Evolutionary conservation across 257 asterid species (phyloP).

Genomic region (Petunia secreta): DNA sequence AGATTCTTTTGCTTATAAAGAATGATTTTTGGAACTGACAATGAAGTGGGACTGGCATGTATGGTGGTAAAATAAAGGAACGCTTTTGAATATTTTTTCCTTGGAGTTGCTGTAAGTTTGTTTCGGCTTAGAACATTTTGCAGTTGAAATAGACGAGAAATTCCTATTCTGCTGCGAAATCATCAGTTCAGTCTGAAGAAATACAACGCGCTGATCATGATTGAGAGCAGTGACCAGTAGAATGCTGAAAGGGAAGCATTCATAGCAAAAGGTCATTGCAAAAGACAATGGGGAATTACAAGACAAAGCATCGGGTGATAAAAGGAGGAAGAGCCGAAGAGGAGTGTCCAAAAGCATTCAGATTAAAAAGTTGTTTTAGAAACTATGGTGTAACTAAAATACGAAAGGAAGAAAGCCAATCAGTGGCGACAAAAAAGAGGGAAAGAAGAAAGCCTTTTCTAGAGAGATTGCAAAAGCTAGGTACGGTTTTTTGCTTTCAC

Average conservation of each 20-base stretch:
- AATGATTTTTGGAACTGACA: too few relatives aligned
- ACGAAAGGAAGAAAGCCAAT: slow-evolving; percentile 30
- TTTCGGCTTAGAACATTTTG: neutral
- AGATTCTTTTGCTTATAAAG: too few relatives aligned
- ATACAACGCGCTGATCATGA: slow-evolving; percentile 44
- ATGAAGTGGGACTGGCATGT: too few relatives aligned
- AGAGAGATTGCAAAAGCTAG: slow-evolving; percentile 58
- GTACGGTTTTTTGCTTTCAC: slow-evolving; percentile 33
- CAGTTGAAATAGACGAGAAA: slow-evolving; percentile 86
- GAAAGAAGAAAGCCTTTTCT: slow-evolving; percentile 51
- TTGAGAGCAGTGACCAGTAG: slow-evolving; percentile 31
- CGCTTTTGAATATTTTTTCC: too few relatives aligned
- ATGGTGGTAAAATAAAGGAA: too few relatives aligned
- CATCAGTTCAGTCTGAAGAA: slow-evolving; percentile 51
- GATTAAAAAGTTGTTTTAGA: neutral
- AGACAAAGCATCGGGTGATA: slow-evolving; percentile 15
- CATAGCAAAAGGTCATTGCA: slow-evolving; percentile 36
- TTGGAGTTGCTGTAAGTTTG: too few relatives aligned
- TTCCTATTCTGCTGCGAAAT: slow-evolving; percentile 46
- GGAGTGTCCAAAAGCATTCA: slow-evolving; percentile 29
- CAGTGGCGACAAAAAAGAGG: slow-evolving; percentile 37
- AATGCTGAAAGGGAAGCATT: slow-evolving; percentile 38
- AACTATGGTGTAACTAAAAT: slow-evolving; percentile 30
- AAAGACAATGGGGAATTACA: slow-evolving; percentile 31
- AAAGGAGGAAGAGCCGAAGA: slow-evolving; percentile 22